Evolutionary conservation across 1,284 basidiomycete genomes (phyloP).

Genomic region (Schizophyllum amplum): DNA sequence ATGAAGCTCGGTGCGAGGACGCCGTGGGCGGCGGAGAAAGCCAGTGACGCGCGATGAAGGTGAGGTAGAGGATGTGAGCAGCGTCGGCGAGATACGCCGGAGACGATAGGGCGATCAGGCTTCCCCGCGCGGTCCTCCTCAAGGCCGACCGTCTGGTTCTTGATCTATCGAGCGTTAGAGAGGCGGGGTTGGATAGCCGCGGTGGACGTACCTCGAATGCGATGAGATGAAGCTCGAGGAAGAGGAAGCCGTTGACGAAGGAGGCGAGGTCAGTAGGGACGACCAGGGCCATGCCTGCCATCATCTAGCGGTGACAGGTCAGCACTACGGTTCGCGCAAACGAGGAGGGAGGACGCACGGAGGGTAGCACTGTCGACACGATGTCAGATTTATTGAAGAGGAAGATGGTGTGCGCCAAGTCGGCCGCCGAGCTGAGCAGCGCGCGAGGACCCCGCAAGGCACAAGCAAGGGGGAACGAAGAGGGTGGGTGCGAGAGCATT

Average conservation of each 20-base stretch:
- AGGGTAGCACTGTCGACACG: conserved; percentile 2
- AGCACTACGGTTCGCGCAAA: neutral
- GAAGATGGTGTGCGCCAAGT: neutral
- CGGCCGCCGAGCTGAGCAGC: neutral
- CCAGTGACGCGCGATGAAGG: conserved; percentile 18
- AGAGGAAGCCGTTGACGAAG: conserved; percentile 9
- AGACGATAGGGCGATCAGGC: conserved; percentile 26
- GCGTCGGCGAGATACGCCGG: conserved; percentile 22
- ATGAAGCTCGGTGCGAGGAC: conserved; percentile 18
- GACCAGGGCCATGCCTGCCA: conserved; percentile 4
- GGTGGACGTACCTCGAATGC: conserved; percentile 4
- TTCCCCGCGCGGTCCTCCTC: conserved; percentile 29
- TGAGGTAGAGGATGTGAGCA: conserved; percentile 21
- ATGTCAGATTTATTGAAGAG: conserved; percentile 9
- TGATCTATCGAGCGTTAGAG: conserved; percentile 7
- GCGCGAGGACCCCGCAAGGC: neutral
- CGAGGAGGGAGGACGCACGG: neutral
- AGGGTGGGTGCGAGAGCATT: neutral
- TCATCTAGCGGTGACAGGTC: neutral
- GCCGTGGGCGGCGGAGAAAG: conserved; percentile 16
- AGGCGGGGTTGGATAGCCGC: neutral
- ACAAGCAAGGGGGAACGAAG: neutral
- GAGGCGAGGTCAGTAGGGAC: conserved; percentile 8
- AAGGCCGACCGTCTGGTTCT: conserved; percentile 15
- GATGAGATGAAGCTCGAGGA: conserved; percentile 10